A percentile compares a stretch with the other conserved stretches of the same genome.
Conservation (phyloP, 2,329 filamentous ascomycete genomes). For the Echinosphaeria canescens region DNA sequence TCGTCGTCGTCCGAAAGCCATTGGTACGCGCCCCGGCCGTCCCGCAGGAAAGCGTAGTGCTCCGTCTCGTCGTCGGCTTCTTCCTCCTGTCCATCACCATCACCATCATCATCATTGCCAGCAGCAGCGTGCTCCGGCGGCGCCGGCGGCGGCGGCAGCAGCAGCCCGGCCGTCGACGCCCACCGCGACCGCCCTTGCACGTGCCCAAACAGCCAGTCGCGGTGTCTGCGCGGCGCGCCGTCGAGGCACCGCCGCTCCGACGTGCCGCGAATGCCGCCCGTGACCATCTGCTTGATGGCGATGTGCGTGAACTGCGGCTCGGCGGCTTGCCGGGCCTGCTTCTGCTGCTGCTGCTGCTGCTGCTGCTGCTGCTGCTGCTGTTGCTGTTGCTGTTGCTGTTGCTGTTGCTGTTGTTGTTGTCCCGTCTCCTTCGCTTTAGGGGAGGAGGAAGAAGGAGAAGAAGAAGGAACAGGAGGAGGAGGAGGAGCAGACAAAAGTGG, state of each 20-base stretch:
- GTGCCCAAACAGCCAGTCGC: conserved; percentile 61
- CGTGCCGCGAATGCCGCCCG: conserved; percentile 47
- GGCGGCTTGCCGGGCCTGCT: too few relatives aligned
- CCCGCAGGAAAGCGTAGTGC: conserved; percentile 31
- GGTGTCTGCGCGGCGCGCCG: conserved; percentile 34
- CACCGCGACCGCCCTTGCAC: conserved; percentile 38
- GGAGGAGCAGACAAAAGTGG: conserved; percentile 54
- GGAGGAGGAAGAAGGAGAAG: conserved; percentile 24
- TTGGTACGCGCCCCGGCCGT: too few relatives aligned
- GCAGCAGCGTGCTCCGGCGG: background rate
- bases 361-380: too few relatives aligned
- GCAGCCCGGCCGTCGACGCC: conserved; percentile 14
- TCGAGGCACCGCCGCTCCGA: conserved; percentile 31
- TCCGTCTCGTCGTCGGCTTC: too few relatives aligned
- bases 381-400: too few relatives aligned
- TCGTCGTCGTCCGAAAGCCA: conserved; percentile 35
- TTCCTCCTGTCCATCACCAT: conserved; percentile 21
- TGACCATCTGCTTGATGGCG: conserved; percentile 49
- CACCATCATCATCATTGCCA: conserved; percentile 20
- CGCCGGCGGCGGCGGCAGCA: too few relatives aligned
- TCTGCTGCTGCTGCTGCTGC: too few relatives aligned
- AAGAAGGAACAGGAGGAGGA: conserved; percentile 34
- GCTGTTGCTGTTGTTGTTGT: too few relatives aligned
- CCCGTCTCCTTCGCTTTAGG: too few relatives aligned
- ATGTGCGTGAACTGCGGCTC: conserved; percentile 27